Percentiles rank a stretch among this genome's conserved stretches.
Evolutionary conservation across 805 yeast species (phyloP).

Genomic region (Teunomyces panamensis): DNA sequence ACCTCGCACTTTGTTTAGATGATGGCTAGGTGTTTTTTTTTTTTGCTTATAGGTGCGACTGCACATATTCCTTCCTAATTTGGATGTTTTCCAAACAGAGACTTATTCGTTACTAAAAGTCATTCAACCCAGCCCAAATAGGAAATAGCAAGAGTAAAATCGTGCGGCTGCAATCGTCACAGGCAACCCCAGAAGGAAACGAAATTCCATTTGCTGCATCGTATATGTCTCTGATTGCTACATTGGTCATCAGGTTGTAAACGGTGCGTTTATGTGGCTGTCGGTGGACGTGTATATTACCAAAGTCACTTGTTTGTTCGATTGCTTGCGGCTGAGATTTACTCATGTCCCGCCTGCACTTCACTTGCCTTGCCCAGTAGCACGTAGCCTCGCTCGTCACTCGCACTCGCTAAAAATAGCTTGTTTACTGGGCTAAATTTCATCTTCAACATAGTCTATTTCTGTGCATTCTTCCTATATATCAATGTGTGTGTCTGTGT

Average conservation of each 20-base stretch:
- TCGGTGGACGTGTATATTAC: background rate
- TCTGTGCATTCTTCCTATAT: background rate
- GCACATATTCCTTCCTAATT: background rate
- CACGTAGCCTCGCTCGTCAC: background rate
- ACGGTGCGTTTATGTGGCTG: background rate
- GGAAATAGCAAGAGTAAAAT: background rate
- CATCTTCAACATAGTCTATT: background rate
- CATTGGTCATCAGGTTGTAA: background rate
- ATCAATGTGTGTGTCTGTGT: background rate
- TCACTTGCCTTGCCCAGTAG: background rate
- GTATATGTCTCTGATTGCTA: background rate
- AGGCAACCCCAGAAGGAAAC: background rate
- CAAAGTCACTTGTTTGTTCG: background rate
- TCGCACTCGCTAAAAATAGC: background rate
- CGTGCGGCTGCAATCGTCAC: constrained; percentile 1
- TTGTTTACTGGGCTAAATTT: background rate
- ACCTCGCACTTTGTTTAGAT: constrained; percentile 1
- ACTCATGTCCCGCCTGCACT: background rate
- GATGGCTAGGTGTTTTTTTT: constrained; percentile 1
- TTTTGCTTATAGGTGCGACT: background rate
- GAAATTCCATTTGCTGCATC: background rate
- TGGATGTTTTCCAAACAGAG: constrained; percentile 1
- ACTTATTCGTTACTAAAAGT: background rate
- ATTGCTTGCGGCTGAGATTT: background rate
- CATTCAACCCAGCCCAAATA: constrained; percentile 1